Base-by-base conservation (phyloP, 2,329 filamentous ascomycete species). In the Venturia aucupariae region DNA sequence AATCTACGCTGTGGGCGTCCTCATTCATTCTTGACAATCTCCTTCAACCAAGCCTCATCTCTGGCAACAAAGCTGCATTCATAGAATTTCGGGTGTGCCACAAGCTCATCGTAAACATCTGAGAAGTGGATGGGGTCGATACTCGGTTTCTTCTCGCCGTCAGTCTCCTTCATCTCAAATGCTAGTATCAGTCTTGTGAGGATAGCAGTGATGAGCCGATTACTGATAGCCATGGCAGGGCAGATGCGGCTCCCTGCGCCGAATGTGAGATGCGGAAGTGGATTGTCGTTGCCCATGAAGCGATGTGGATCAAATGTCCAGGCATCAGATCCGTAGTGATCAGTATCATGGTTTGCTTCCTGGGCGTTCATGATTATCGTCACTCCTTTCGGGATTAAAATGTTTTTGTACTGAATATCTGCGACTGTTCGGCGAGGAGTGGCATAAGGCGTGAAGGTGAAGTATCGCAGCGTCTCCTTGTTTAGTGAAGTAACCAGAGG, bases 351-450 rank as follows among this genome's bases (percentile, higher is more conserved):
- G 62, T 70, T 69, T 13, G 66, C 69, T 51, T 67, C 65, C 42
- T 71, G 69, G 15, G 69, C 69, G 62, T 70, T 71, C 69, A 71
- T 68, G 59, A 70, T 68, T 62, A 71, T 66, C 4, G 69, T 68
- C 38, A 66, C 68, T 10, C 69, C 69, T 44, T 68, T 68, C 2
- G 69, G 69, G 30, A 71, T 67, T 38, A 67, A 39, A 13, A 62
- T 59, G n/a, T 62, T 63, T 7, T 64, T 59, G 61, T 68, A 68
- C 19, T 22, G 13, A 63, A 70, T 66, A 44, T 69, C 68, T 27
- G 63, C 41, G 22, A 65, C 65, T 2, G 69, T 68, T 15, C 65
- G 67, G 13, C 69, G 64, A 2, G 67, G 67, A 4, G 66, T 65
- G 0, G 69, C 69, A 46, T 66, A 71, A 1, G 69, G 69, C 7